Base-by-base conservation (phyloP, 164 flowering plant genomes). In the Taxillus chinensis region DNA sequence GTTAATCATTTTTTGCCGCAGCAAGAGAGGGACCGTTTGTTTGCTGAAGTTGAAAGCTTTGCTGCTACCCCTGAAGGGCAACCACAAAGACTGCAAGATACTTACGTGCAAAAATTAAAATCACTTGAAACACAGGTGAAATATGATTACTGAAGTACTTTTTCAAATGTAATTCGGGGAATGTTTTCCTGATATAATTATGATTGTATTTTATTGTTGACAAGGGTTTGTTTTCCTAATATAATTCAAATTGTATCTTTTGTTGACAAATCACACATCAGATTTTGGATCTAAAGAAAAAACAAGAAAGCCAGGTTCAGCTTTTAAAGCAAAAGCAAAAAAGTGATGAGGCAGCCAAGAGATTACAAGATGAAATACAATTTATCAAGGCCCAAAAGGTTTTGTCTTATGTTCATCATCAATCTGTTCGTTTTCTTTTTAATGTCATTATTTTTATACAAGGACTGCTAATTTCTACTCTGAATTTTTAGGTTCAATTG, bases 351-450 rank as follows among this genome's bases (percentile, higher is more conserved):
- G 99, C 93, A 60, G 87, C 99, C 40, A 91, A 82, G 73, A 69
- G 88, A 45, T 71, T 95, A 55, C 97, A 95, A 74, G 97, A 91
- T 56, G 99, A 95, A 80, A 95, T 95, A 70, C 96, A 87, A 57
- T 87, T 63, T 72, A 95, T 91, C 64, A 95, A 91, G 77, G 86
- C 93, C 60, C 96, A 95, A 70, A 95, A 91, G 97, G 99, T 91
- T 62, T 61, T 56, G 5, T 46, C 8, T 57, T 43, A 67, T 49
- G 48, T 59, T 51, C 49, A 11, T 60, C 14, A 54, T 55, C 50
- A 43, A 58, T 45, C 3, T 45, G 45, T 66, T 62, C 37, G 43
- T 39, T 17, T 55, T 17, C 60, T 37, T 38, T 8, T 5, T 17
- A 39, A 54, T 62, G 10, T 17, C 13, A 45, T 58, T n/a, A 56